These are phyloP conservation scores for Thielaviopsis ethacetica DNA, from an alignment of 2,329 filamentous ascomycete genomes.

Conservation along the genomic window DNA sequence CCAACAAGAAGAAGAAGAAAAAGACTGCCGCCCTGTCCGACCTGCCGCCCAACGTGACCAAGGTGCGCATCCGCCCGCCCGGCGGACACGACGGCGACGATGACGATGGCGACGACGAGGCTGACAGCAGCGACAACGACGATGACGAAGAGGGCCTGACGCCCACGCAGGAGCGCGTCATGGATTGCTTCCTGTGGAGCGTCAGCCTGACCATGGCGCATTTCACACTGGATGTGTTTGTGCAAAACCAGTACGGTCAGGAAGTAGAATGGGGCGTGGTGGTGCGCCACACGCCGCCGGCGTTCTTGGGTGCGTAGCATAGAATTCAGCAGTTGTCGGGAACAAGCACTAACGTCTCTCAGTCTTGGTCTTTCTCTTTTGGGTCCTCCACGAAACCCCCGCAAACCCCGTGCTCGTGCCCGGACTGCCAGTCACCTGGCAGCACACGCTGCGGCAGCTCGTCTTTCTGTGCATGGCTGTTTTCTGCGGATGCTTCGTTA, in stretches of 20 bases:
- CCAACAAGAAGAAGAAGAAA: slow-evolving; percentile 18
- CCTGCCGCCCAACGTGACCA: neutral
- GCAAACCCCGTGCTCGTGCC: slow-evolving; percentile 34
- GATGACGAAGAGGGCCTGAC: slow-evolving; percentile 22
- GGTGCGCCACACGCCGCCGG: slow-evolving; percentile 31
- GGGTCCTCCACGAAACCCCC: slow-evolving; percentile 37
- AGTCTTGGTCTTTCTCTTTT: slow-evolving; percentile 42
- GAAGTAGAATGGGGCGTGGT: slow-evolving; percentile 45
- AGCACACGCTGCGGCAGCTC: slow-evolving; percentile 31
- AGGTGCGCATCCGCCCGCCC: slow-evolving; percentile 6
- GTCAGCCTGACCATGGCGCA: slow-evolving; percentile 54
- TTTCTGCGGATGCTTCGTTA: slow-evolving; percentile 56
- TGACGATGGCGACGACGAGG: slow-evolving; percentile 20
- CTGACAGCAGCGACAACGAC: slow-evolving; percentile 14
- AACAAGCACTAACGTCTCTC: neutral
- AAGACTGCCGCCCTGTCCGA: neutral
- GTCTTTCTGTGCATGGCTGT: slow-evolving; percentile 50
- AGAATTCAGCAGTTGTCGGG: no score
- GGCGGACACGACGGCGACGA: slow-evolving; percentile 14
- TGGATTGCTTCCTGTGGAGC: slow-evolving; percentile 42
- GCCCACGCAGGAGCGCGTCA: slow-evolving; percentile 31
- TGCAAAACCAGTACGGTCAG: slow-evolving; percentile 63
- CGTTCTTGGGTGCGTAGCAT: slow-evolving; percentile 15
- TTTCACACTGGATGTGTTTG: slow-evolving; percentile 62
- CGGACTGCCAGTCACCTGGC: slow-evolving; percentile 29